Evolutionary conservation across 768 basidiomycete genomes (phyloP).

Genomic region (Crucibulum laeve): DNA sequence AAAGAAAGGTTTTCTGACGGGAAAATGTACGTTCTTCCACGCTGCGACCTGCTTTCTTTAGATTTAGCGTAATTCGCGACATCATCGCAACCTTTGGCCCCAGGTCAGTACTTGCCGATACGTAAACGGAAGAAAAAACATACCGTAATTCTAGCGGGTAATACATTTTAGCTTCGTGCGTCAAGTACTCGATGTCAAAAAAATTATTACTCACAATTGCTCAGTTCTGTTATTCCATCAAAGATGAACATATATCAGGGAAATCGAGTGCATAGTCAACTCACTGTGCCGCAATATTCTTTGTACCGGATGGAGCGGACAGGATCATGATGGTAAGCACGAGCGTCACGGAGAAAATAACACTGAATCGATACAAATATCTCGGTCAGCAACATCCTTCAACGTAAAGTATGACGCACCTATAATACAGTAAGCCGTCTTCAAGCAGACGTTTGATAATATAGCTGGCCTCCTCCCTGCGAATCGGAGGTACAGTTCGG

Average conservation of each 20-base stretch:
- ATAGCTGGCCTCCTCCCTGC: conserved; percentile 11
- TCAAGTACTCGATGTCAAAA: not conserved
- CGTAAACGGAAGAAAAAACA: conserved; percentile 1
- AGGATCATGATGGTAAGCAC: conserved; percentile 23
- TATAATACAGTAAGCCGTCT: conserved; percentile 23
- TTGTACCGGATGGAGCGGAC: conserved; percentile 19
- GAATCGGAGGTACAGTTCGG: conserved; percentile 16
- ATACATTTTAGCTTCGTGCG: not conserved
- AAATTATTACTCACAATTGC: not conserved
- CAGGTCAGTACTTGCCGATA: not conserved
- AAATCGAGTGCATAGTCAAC: conserved; percentile 4
- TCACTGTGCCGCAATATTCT: conserved; percentile 24
- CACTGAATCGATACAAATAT: conserved; percentile 7
- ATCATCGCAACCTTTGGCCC: conserved; percentile 22
- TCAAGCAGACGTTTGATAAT: conserved; percentile 19
- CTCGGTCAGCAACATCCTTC: not conserved
- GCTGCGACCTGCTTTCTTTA: conserved; percentile 6
- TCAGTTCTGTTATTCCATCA: conserved; percentile 5
- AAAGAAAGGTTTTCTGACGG: not conserved
- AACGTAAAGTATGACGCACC: conserved; percentile 6
- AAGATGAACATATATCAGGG: conserved; percentile 1
- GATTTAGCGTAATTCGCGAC: conserved; percentile 12
- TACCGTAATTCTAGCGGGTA: not conserved
- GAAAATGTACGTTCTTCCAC: not conserved
- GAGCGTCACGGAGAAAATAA: conserved; percentile 21